These are phyloP conservation scores for Multifurca ochricompacta DNA, from an alignment of 768 basidiomycete genomes.

Conservation along the genomic window DNA sequence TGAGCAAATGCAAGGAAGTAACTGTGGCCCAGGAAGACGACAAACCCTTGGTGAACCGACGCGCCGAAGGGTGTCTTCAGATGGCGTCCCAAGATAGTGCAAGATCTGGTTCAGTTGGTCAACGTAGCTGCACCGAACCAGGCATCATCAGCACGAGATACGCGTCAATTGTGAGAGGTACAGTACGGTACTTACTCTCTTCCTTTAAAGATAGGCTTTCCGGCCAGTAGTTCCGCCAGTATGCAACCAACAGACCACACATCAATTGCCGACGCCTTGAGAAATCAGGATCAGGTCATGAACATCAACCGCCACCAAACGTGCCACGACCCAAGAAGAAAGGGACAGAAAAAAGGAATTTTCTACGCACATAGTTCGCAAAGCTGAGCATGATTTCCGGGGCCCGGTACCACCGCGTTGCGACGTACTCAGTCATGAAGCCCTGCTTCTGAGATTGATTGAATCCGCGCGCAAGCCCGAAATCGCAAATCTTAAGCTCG, in stretches of 20 bases:
- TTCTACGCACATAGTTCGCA: constrained; percentile 72
- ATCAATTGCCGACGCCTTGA: constrained; percentile 84
- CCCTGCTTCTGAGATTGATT: constrained; percentile 84
- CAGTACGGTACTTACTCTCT: constrained; percentile 61
- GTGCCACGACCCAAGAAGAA: neutral
- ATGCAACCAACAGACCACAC: constrained; percentile 98
- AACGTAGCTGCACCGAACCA: constrained; percentile 59
- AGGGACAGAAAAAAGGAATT: neutral
- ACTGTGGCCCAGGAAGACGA: constrained; percentile 5
- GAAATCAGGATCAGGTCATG: constrained; percentile 20
- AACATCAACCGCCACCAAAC: neutral
- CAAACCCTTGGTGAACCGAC: constrained; percentile 90
- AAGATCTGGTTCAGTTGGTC: constrained; percentile 98
- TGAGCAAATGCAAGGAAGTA: neutral
- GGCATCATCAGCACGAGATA: constrained; percentile 1
- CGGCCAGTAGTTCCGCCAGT: constrained; percentile 83
- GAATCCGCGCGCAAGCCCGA: constrained; percentile 92
- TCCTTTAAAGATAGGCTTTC: constrained; percentile 95
- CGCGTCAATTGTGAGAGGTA: neutral
- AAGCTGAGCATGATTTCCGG: constrained; percentile 99
- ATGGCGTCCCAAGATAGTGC: constrained; percentile 96
- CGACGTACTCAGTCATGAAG: constrained; percentile 99
- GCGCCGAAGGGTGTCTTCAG: constrained; percentile 91
- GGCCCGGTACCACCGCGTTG: constrained; percentile 98
- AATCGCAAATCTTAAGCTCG: constrained; percentile 97